Evolutionary conservation across 257 asterid species (phyloP).

Genomic region (Knoxia roxburghii): DNA sequence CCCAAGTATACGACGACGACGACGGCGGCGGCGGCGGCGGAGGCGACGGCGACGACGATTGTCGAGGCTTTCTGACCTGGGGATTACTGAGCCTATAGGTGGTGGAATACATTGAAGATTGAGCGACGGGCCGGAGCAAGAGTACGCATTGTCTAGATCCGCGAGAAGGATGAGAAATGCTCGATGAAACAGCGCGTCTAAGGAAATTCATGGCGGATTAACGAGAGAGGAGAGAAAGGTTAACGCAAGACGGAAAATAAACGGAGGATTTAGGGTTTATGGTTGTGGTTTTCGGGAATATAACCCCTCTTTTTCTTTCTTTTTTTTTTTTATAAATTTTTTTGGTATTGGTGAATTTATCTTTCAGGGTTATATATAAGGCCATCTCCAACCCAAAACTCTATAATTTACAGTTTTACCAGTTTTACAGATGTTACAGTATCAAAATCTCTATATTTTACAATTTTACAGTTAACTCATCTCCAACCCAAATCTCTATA

Average conservation of each 20-base stretch:
- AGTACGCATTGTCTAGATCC: conserved; percentile 22
- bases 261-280: conserved; percentile 6
- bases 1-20: conserved; percentile 16
- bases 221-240: not conserved
- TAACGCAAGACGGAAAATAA: not conserved
- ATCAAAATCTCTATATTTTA: no score
- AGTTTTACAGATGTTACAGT: no score
- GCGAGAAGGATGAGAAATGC: conserved; percentile 18
- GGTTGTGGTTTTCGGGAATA: no score
- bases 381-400: no score
- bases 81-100: conserved; percentile 7
- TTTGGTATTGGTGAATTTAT: no score
- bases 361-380: no score
- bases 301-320: no score
- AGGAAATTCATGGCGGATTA: conserved; percentile 49
- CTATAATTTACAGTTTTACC: no score
- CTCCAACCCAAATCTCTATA: no score
- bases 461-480: no score
- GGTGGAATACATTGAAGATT: conserved; percentile 15
- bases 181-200: conserved; percentile 31
- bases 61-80: conserved; percentile 7
- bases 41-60: conserved; percentile 13
- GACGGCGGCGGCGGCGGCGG: conserved; percentile 20
- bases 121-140: conserved; percentile 22
- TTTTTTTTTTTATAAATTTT: no score